Conservation (phyloP, 2,329 filamentous ascomycete species). For the Hypoxylon sp. region DNA sequence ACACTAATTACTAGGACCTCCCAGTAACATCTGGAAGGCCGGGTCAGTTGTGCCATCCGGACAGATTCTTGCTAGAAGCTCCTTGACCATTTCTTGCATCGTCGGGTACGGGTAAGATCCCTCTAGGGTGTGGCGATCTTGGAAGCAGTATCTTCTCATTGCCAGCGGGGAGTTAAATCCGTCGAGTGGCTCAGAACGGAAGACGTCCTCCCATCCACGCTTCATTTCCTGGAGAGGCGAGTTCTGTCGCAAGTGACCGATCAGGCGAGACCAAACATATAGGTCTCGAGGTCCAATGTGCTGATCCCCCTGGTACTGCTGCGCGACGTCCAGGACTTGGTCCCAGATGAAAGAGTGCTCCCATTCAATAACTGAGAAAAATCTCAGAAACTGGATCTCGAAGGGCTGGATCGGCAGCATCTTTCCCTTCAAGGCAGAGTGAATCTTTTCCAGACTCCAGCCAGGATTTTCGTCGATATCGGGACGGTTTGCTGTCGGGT, state of each 20-base stretch:
- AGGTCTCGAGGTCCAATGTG: constrained; percentile 3
- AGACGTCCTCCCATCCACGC: background rate
- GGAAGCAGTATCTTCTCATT: background rate
- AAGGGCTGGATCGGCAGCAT: too few relatives aligned
- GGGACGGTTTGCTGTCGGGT: too few relatives aligned
- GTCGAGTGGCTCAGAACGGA: background rate
- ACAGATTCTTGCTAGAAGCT: too few relatives aligned
- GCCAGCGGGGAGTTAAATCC: background rate
- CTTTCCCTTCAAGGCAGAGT: too few relatives aligned
- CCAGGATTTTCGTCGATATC: too few relatives aligned
- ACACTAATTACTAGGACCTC: background rate
- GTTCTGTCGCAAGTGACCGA: background rate
- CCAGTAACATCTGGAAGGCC: background rate
- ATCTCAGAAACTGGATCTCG: too few relatives aligned
- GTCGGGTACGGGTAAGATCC: background rate
- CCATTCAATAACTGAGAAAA: too few relatives aligned
- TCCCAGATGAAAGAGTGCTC: background rate
- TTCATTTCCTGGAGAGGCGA: background rate
- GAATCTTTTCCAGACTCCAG: too few relatives aligned
- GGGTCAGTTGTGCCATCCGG: too few relatives aligned
- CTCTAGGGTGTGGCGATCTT: background rate
- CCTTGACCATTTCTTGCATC: too few relatives aligned
- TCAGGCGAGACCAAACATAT: background rate
- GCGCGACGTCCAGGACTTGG: background rate
- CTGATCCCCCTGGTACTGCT: background rate